Base-by-base conservation (phyloP, 495 filamentous ascomycete genomes). In the Daldinia caldariorum region DNA sequence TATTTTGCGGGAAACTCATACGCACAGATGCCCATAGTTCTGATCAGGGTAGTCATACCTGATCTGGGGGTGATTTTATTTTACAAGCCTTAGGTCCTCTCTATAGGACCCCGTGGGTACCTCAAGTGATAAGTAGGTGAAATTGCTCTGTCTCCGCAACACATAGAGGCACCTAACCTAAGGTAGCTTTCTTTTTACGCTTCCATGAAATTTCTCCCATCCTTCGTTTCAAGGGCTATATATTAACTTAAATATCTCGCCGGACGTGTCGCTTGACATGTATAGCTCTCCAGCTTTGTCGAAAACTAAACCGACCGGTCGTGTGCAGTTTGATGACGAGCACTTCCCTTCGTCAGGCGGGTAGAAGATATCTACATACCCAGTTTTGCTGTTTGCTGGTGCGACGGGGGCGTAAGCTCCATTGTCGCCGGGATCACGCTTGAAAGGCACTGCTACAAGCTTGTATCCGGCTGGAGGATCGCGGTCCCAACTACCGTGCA, bases 261-360 rank as follows among this genome's bases (percentile, higher is more conserved):
- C 88, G 26, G 83, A 87, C 6, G 80, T 62, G 68, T 89, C 88
- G 12, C 82, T 85, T 45, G 81, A 86, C 74, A 90, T 82, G 61
- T 84, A 90, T 20, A 90, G 43, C 39, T 86, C 70, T 6, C 80
- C 82, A 22, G 75, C 32, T 1, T 8, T 57, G 73, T 89, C 86
- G 3, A 86, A 76, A 16, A 81, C 83, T 38, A 89, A 59, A 6
- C 86, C 86, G 1, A 83, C 87, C 6, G 88, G 88, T 31, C 88
- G 75, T 53, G 88, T 83, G 68, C 89, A 91, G 32, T 61, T 75
- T 9, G 45, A 50, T 9, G 72, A 69, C 9, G 74, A 74, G 38
- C 74, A 76, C 0, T 68, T 43, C 0, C 66, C 64, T 5, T 85
- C 85, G 41, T 89, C 77, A 1, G 57, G 37, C 20, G 87, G 89